These are phyloP conservation scores for Vicia villosa DNA, from an alignment of 306 rosid genomes.

Conservation along the genomic window DNA sequence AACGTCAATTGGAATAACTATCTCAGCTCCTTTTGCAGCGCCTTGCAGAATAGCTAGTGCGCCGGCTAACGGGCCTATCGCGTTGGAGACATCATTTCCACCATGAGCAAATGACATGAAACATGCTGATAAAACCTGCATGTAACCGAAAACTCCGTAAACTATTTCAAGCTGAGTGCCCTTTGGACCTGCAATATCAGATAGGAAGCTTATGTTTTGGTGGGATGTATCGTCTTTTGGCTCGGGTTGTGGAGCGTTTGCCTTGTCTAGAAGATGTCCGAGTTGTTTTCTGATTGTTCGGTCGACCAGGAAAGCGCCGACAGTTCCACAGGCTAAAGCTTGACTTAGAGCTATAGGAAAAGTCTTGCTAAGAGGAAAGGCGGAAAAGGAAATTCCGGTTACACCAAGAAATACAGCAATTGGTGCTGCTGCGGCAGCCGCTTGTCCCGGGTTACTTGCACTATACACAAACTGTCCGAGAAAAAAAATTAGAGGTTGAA, in stretches of 20 bases:
- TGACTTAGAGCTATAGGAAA: conserved; percentile 57
- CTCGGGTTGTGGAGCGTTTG: conserved; percentile 43
- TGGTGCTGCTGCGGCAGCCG: conserved; percentile 97
- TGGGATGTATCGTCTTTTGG: conserved; percentile 43
- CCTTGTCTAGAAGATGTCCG: conserved; percentile 78
- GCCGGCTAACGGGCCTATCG: conserved; percentile 92
- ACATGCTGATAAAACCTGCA: conserved; percentile 96
- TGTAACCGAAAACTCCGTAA: conserved; percentile 91
- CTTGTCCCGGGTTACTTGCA: conserved; percentile 95
- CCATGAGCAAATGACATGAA: conserved; percentile 99
- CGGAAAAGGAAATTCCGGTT: conserved; percentile 72
- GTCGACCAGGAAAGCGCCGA: conserved; percentile 68
- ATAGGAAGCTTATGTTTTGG: conserved; percentile 69
- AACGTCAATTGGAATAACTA: conserved; percentile 86
- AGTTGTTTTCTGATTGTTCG: conserved; percentile 77
- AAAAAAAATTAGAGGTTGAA: conserved; percentile 26
- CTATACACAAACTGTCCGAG: conserved; percentile 81
- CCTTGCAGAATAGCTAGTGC: conserved; percentile 92
- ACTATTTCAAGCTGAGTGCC: conserved; percentile 92
- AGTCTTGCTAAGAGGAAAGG: conserved; percentile 74
- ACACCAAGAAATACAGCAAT: conserved; percentile 79
- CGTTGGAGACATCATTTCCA: conserved; percentile 96
- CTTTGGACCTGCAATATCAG: conserved; percentile 85
- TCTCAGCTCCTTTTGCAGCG: conserved; percentile 52
- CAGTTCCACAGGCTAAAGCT: conserved; percentile 73